Evolutionary conservation across 1,284 basidiomycete genomes (phyloP).

Genomic region (Spongispora temasekensis): DNA sequence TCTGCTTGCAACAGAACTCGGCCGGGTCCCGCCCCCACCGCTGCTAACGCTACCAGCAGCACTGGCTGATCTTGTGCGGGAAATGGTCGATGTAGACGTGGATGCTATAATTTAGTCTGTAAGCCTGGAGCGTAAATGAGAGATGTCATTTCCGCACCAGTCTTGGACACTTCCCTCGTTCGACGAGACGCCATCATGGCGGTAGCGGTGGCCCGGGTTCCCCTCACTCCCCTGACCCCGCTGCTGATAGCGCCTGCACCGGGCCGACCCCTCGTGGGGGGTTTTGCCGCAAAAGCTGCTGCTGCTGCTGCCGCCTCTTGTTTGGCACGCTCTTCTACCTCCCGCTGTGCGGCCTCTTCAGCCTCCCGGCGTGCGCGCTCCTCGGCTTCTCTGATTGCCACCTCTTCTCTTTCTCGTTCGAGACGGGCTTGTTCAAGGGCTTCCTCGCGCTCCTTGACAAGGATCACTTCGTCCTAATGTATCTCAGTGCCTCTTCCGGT

Average conservation of each 20-base stretch:
- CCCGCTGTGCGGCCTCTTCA: slow-evolving; percentile 38
- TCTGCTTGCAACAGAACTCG: slow-evolving; percentile 28
- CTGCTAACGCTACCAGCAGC: slow-evolving; percentile 27
- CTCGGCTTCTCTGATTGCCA: slow-evolving; percentile 48
- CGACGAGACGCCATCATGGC: slow-evolving; percentile 39
- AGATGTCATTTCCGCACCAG: slow-evolving; percentile 17
- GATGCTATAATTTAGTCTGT: slow-evolving; percentile 17
- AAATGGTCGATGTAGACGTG: slow-evolving; percentile 18
- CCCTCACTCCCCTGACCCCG: slow-evolving; percentile 54
- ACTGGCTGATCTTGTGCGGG: slow-evolving; percentile 31
- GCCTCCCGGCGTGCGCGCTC: slow-evolving; percentile 49
- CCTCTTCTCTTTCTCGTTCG: slow-evolving; percentile 54
- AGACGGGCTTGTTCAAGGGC: slow-evolving; percentile 46
- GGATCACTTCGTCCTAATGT: slow-evolving; percentile 55
- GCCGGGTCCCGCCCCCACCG: slow-evolving; percentile 21
- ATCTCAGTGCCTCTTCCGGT: slow-evolving; percentile 7
- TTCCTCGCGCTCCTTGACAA: slow-evolving; percentile 52
- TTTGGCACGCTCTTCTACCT: slow-evolving; percentile 34
- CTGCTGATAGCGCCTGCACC: slow-evolving; percentile 42
- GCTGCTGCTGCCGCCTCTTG: slow-evolving; percentile 26
- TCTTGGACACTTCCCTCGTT: slow-evolving; percentile 27
- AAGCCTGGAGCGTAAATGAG: slow-evolving; percentile 2
- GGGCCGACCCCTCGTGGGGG: slow-evolving; percentile 33
- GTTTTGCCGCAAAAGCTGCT: slow-evolving; percentile 20
- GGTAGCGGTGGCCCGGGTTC: slow-evolving; percentile 47